Percentiles rank a stretch among this genome's conserved stretches.
Evolutionary conservation across 2,329 filamentous ascomycete species (phyloP).

Genomic region (Cytospora schulzeri): DNA sequence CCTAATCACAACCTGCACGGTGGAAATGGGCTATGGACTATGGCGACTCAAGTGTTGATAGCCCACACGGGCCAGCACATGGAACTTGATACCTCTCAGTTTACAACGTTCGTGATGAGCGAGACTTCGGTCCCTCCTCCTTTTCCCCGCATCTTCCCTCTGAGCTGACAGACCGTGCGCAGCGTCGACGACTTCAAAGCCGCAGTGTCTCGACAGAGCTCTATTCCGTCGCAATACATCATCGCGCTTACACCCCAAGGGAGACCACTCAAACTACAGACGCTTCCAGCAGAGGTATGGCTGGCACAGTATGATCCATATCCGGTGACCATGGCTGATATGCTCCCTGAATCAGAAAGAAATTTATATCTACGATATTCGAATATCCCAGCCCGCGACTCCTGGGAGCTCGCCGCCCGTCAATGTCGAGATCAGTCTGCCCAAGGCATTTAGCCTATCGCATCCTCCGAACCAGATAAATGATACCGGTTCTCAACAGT

Average conservation of each 20-base stretch:
- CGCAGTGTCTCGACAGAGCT: conserved; percentile 75
- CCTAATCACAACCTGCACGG: background rate
- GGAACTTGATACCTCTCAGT: conserved; percentile 73
- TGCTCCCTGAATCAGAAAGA: conserved; percentile 61
- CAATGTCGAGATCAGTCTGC: conserved; percentile 51
- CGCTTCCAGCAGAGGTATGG: conserved; percentile 75
- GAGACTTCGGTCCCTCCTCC: conserved; percentile 29
- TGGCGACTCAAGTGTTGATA: conserved; percentile 68
- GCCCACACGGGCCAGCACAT: conserved; percentile 91
- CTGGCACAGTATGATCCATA: background rate
- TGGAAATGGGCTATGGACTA: conserved; percentile 11
- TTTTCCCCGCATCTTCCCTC: conserved; percentile 24
- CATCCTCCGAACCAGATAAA: conserved; percentile 80
- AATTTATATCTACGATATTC: conserved; percentile 89
- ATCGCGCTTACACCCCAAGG: conserved; percentile 85
- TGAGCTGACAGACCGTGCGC: conserved; percentile 28
- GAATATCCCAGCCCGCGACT: conserved; percentile 63
- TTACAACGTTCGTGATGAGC: conserved; percentile 68
- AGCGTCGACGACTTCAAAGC: conserved; percentile 83
- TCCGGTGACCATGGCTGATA: conserved; percentile 15
- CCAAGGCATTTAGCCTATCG: conserved; percentile 59
- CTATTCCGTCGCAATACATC: conserved; percentile 76
- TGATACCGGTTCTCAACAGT: conserved; percentile 75
- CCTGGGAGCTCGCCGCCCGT: conserved; percentile 46
- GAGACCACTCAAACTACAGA: conserved; percentile 80